A percentile compares a stretch with the other conserved stretches of the same genome.
Conservation (phyloP, 2,329 filamentous ascomycete species). For the Penicillium digitatum region DNA sequence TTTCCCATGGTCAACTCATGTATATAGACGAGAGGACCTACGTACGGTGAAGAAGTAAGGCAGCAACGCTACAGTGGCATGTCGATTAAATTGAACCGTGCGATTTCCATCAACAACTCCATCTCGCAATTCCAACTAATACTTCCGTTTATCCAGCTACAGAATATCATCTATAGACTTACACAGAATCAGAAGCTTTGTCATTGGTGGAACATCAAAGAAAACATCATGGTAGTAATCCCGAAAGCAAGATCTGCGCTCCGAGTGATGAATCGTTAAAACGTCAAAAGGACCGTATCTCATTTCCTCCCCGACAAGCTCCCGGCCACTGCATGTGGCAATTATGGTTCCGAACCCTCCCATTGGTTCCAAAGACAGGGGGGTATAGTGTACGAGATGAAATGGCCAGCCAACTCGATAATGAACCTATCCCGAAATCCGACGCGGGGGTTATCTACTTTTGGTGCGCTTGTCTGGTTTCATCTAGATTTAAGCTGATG, state of each 20-base stretch:
- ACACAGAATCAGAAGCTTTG: background rate
- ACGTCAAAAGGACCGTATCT: slow-evolving; percentile 1
- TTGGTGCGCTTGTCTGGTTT: slow-evolving; percentile 9
- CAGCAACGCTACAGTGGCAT: background rate
- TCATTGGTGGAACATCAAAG: background rate
- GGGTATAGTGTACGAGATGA: slow-evolving; percentile 9
- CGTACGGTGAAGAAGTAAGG: background rate
- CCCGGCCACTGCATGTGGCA: slow-evolving; percentile 1
- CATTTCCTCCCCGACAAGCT: slow-evolving; percentile 3
- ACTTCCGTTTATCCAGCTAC: background rate
- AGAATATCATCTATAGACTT: background rate
- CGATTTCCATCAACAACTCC: background rate
- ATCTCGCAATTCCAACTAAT: background rate
- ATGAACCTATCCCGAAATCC: slow-evolving; percentile 2
- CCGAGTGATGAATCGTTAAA: slow-evolving; percentile 2
- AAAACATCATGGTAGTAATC: background rate
- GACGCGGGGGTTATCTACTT: background rate
- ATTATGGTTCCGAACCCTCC: background rate
- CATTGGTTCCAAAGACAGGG: slow-evolving; percentile 7
- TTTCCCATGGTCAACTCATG: background rate
- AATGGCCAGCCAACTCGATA: slow-evolving; percentile 10
- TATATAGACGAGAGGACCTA: background rate
- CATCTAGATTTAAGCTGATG: slow-evolving; percentile 55
- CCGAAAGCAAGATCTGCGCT: background rate
- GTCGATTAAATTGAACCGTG: background rate